Evolutionary conservation across 352 stramenopile species (phyloP).

Genomic region (Phytophthora megakarya): DNA sequence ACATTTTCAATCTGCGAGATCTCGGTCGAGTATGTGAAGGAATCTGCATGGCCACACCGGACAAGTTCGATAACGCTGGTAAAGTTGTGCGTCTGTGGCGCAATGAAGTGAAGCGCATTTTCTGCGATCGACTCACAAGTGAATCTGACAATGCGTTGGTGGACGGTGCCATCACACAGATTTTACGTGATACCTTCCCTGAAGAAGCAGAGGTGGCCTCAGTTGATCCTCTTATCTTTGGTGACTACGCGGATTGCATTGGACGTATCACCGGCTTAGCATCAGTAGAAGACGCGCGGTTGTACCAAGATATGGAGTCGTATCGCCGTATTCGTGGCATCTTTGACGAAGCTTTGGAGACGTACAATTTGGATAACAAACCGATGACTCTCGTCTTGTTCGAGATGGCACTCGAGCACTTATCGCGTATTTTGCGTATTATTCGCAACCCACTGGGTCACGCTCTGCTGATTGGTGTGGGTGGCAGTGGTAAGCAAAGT

Average conservation of each 20-base stretch:
- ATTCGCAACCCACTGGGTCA: constrained; percentile 93
- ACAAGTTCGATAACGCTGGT: constrained; percentile 77
- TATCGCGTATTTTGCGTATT: constrained; percentile 93
- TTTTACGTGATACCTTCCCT: constrained; percentile 78
- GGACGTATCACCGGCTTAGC: constrained; percentile 64
- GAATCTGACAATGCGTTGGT: constrained; percentile 87
- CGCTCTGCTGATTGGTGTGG: constrained; percentile 93
- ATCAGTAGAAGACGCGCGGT: constrained; percentile 75
- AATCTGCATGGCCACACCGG: constrained; percentile 92
- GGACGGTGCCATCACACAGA: constrained; percentile 69
- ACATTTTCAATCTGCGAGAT: constrained; percentile 97
- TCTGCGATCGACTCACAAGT: constrained; percentile 93
- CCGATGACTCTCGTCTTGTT: constrained; percentile 96
- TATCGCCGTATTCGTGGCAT: constrained; percentile 91
- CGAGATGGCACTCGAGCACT: constrained; percentile 95
- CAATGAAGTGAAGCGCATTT: constrained; percentile 94
- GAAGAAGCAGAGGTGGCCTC: constrained; percentile 70
- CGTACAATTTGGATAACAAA: constrained; percentile 95
- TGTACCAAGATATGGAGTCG: constrained; percentile 94
- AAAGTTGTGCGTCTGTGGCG: constrained; percentile 91
- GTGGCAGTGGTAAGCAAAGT: constrained; percentile 94
- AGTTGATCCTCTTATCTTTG: constrained; percentile 90
- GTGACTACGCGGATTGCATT: constrained; percentile 91
- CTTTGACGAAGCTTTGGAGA: constrained; percentile 94
- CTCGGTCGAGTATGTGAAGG: constrained; percentile 94